These are phyloP conservation scores for Scheffersomyces segobiensis DNA, from an alignment of 1,139 yeast genomes.

Conservation along the genomic window DNA sequence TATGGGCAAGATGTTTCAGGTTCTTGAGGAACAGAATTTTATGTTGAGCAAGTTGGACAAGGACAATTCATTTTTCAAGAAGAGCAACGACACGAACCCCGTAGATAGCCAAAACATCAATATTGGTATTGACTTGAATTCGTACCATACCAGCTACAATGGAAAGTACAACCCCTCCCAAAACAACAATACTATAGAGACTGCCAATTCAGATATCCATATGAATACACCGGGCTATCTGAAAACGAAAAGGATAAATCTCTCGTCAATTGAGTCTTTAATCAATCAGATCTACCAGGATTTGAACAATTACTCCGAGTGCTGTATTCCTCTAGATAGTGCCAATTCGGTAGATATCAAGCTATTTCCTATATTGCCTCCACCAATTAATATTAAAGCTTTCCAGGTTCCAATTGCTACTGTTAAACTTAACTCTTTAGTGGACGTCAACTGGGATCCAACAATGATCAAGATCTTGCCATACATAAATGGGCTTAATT, in stretches of 20 bases:
- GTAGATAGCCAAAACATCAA: background rate
- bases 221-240: constrained; percentile 41
- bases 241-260: constrained; percentile 41
- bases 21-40: constrained; percentile 85
- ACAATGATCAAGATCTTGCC: constrained; percentile 89
- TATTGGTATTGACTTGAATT: background rate
- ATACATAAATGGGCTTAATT: constrained; percentile 83
- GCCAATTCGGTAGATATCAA: constrained; percentile 92
- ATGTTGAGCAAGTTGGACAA: constrained; percentile 59
- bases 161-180: constrained; percentile 15
- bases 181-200: constrained; percentile 17
- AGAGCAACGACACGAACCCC: constrained; percentile 3
- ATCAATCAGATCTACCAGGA: constrained; percentile 91
- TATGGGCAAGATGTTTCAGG: constrained; percentile 85
- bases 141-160: constrained; percentile 1
- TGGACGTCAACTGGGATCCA: constrained; percentile 96
- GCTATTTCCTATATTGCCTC: constrained; percentile 80
- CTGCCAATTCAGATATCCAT: constrained; percentile 11
- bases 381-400: constrained; percentile 74
- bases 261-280: constrained; percentile 71
- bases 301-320: constrained; percentile 90
- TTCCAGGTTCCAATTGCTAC: constrained; percentile 88
- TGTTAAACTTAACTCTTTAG: constrained; percentile 65
- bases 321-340: constrained; percentile 88
- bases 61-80: constrained; percentile 37